A percentile compares a stretch with the other conserved stretches of the same genome.
These are phyloP conservation scores for Xylariaceae sp. DNA, from an alignment of 2,329 filamentous ascomycete species.

Conservation along the genomic window DNA sequence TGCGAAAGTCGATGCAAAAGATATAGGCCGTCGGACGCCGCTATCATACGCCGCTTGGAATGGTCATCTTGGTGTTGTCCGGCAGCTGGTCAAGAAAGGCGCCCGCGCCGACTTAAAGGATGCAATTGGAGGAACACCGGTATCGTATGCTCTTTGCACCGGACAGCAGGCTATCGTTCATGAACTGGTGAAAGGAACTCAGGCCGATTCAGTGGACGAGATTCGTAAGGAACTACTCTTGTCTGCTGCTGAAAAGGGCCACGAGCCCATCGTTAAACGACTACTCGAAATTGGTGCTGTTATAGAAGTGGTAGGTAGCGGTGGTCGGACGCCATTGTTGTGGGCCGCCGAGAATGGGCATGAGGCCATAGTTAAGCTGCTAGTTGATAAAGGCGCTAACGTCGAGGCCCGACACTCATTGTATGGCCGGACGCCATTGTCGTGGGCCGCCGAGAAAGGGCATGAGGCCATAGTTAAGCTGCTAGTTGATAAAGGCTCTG, in stretches of 20 bases:
- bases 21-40: background rate
- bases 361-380: background rate
- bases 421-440: constrained; percentile 1
- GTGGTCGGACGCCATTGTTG: background rate
- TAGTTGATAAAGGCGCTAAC: constrained; percentile 7
- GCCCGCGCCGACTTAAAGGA: constrained; percentile 3
- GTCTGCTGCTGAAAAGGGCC: background rate
- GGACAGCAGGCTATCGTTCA: background rate
- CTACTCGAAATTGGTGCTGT: background rate
- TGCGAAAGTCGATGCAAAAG: background rate
- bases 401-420: background rate
- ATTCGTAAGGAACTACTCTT: background rate
- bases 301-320: background rate
- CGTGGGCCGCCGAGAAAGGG: background rate
- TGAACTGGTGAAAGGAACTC: background rate
- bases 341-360: background rate
- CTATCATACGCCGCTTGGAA: constrained; percentile 2
- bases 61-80: constrained; percentile 2
- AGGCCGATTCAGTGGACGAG: background rate
- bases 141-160: constrained; percentile 4
- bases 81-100: constrained; percentile 17
- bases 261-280: background rate
- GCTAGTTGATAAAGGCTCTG: constrained; percentile 14
- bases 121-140: background rate
- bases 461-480: background rate